phyloP scores from a whole-genome alignment of 2,329 filamentous ascomycete genomes.

The Curvularia spicifera region DNA sequence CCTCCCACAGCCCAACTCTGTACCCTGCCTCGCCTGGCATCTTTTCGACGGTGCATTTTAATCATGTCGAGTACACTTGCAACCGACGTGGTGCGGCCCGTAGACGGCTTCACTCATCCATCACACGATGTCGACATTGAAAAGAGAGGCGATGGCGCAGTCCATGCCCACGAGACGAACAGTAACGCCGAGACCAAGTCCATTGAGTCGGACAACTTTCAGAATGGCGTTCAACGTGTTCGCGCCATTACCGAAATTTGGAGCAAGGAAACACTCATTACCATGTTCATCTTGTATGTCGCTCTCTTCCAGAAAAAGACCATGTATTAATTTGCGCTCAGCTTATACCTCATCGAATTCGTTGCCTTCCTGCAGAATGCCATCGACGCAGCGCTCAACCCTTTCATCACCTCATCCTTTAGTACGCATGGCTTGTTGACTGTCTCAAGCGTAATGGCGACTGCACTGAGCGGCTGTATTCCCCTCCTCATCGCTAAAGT shows the following conservation, averaged over 20 bases:
- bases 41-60: slow-evolving; percentile 10
- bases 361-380: slow-evolving; percentile 57
- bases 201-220: slow-evolving; percentile 39
- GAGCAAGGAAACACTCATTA: slow-evolving; percentile 47
- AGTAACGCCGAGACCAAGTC: slow-evolving; percentile 24
- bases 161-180: slow-evolving; percentile 14
- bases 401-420: slow-evolving; percentile 52
- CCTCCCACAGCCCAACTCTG: slow-evolving; percentile 19
- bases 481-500: slow-evolving; percentile 50
- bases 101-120: slow-evolving; percentile 13
- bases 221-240: slow-evolving; percentile 49
- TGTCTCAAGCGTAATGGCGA: slow-evolving; percentile 46
- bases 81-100: slow-evolving; percentile 25
- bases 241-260: slow-evolving; percentile 52
- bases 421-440: slow-evolving; percentile 44
- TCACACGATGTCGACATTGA: slow-evolving; percentile 30
- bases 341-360: slow-evolving; percentile 57
- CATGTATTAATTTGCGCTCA: slow-evolving; percentile 19
- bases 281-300: slow-evolving; percentile 49
- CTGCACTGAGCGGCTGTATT: slow-evolving; percentile 46
- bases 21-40: slow-evolving; percentile 20
- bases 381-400: slow-evolving; percentile 49
- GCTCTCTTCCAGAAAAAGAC: not conserved
- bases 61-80: slow-evolving; percentile 23
- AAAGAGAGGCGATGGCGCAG: slow-evolving; percentile 22